phyloP scores from a whole-genome alignment of 1,139 yeast species.

The Groenewaldozyma sp. region DNA sequence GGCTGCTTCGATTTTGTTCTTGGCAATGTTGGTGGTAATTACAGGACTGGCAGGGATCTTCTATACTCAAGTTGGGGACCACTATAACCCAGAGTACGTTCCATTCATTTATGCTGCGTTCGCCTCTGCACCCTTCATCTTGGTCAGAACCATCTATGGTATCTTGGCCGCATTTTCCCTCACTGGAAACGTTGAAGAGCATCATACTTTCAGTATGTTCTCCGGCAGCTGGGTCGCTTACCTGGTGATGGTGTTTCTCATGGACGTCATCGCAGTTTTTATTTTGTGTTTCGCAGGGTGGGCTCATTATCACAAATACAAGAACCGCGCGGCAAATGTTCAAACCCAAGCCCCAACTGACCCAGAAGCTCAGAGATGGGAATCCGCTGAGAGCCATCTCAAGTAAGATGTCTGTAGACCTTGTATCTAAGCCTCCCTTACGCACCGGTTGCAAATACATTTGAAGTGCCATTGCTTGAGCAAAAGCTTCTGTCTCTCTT shows the following conservation, averaged over 20 bases:
- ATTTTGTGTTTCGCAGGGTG: constrained; percentile 1
- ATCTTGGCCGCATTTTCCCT: constrained; percentile 10
- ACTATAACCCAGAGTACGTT: constrained; percentile 6
- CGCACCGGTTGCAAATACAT: constrained; percentile 47
- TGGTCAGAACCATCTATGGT: constrained; percentile 10
- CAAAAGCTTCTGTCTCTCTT: constrained; percentile 37
- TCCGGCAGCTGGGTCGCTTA: constrained; percentile 11
- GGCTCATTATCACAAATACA: too few relatives aligned
- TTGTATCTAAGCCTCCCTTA: neutral
- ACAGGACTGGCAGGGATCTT: constrained; percentile 7
- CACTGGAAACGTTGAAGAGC: constrained; percentile 3
- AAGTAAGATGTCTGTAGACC: too few relatives aligned
- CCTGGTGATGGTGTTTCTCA: constrained; percentile 7
- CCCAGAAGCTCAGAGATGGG: too few relatives aligned
- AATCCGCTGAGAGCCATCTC: too few relatives aligned
- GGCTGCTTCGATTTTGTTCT: constrained; percentile 9
- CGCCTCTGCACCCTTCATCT: constrained; percentile 9
- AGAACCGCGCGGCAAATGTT: too few relatives aligned
- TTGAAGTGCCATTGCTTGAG: constrained; percentile 52
- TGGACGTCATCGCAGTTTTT: constrained; percentile 9
- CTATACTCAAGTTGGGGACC: constrained; percentile 3
- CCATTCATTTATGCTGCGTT: constrained; percentile 6
- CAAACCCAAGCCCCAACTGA: too few relatives aligned
- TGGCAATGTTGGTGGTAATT: constrained; percentile 6
- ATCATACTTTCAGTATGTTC: constrained; percentile 12